Conservation (phyloP, 2,329 filamentous ascomycete species). For the Blastomyces emzantsi region DNA sequence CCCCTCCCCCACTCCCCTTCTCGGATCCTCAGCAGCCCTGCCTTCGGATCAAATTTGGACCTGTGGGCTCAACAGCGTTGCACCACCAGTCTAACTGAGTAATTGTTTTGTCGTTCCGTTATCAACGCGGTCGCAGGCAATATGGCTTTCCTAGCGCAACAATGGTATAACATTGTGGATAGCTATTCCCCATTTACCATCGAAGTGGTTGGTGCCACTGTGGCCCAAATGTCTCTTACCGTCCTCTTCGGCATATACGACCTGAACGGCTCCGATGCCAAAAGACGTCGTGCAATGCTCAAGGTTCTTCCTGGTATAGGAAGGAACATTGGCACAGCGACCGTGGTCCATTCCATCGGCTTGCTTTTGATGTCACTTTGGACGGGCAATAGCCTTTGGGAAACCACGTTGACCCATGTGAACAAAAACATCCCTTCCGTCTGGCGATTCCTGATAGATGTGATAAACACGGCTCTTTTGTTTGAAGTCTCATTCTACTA, state of each 20-base stretch:
- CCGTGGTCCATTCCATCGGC: neutral
- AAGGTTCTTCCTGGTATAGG: neutral
- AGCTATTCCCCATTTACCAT: neutral
- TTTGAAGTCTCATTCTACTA: conserved; percentile 13
- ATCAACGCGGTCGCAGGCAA: neutral
- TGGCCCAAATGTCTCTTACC: neutral
- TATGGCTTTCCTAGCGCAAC: neutral
- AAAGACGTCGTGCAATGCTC: neutral
- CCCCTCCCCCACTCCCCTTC: too few species aligned
- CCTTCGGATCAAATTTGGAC: neutral
- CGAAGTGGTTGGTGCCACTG: neutral
- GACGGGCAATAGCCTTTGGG: neutral
- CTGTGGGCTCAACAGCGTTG: neutral
- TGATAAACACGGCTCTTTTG: neutral
- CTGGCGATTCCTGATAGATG: neutral
- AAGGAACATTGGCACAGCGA: neutral
- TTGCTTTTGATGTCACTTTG: neutral
- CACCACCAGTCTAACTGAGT: neutral
- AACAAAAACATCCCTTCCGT: conserved; percentile 1
- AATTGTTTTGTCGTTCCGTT: neutral
- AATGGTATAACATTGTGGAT: conserved; percentile 2
- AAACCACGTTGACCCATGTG: neutral
- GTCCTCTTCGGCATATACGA: neutral
- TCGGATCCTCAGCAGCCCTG: neutral
- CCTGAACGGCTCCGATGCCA: neutral